These are phyloP conservation scores for Boletus sp. DNA, from an alignment of 768 basidiomycete species.

Conservation along the genomic window DNA sequence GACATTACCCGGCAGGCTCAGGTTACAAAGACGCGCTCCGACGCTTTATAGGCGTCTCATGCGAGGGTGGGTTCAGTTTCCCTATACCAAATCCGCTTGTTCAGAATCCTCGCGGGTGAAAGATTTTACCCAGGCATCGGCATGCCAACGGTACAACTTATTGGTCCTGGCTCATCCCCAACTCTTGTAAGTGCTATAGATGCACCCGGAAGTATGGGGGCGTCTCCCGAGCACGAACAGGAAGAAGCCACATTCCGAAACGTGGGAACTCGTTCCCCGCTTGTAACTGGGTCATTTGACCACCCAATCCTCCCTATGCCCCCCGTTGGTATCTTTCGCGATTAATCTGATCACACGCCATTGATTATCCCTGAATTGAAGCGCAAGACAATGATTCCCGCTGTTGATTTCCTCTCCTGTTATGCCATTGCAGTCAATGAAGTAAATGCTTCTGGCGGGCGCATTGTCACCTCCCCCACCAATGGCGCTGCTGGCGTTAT, in stretches of 20 bases:
- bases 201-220: conserved; percentile 16
- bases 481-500: conserved; percentile 95
- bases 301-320: conserved; percentile 81
- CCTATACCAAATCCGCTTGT: background rate
- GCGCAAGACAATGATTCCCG: conserved; percentile 86
- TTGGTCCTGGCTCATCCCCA: conserved; percentile 30
- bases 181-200: conserved; percentile 21
- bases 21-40: conserved; percentile 79
- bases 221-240: conserved; percentile 1
- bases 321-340: conserved; percentile 51
- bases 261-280: conserved; percentile 27
- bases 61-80: conserved; percentile 59
- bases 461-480: conserved; percentile 93
- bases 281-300: conserved; percentile 74
- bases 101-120: conserved; percentile 23
- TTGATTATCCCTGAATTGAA: conserved; percentile 27
- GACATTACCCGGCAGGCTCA: conserved; percentile 83
- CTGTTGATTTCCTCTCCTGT: conserved; percentile 89
- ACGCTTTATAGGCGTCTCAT: conserved; percentile 88
- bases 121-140: conserved; percentile 55
- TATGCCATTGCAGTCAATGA: conserved; percentile 97
- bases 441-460: conserved; percentile 88
- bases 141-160: conserved; percentile 35
- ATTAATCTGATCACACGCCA: background rate
- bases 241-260: background rate